These are phyloP conservation scores for Hondaea fermentalgiana DNA, from an alignment of 108 stramenopile genomes.

Conservation along the genomic window DNA sequence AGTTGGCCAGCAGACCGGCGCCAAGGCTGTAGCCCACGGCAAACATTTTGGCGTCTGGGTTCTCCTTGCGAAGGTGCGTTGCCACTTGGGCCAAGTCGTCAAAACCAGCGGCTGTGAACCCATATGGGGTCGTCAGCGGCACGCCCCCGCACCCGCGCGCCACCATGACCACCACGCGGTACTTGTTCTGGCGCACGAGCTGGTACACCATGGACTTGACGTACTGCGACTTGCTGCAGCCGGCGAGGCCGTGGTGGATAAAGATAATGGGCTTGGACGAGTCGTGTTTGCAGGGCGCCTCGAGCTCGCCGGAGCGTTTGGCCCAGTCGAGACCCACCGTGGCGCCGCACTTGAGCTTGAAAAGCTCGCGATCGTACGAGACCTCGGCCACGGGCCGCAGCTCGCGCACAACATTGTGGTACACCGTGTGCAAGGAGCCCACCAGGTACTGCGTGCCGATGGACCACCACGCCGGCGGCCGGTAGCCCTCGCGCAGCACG, in stretches of 20 bases:
- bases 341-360: neutral
- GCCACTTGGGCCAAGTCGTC: constrained; percentile 3
- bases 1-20: constrained; percentile 20
- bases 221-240: constrained; percentile 20
- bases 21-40: constrained; percentile 26
- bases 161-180: constrained; percentile 4
- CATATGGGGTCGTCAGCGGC: neutral
- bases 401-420: neutral
- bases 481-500: neutral
- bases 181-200: neutral
- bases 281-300: neutral
- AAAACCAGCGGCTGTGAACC: neutral
- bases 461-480: constrained; percentile 4
- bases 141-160: constrained; percentile 28
- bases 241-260: constrained; percentile 23
- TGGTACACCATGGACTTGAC: neutral
- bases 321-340: constrained; percentile 15
- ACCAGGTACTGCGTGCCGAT: constrained; percentile 12
- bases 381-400: constrained; percentile 2
- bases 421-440: neutral
- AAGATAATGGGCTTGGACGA: neutral
- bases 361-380: constrained; percentile 4
- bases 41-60: neutral
- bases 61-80: neutral
- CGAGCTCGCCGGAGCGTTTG: neutral